phyloP scores from a whole-genome alignment of 176 grass and related monocot genomes.

The Aegilops longissima region DNA sequence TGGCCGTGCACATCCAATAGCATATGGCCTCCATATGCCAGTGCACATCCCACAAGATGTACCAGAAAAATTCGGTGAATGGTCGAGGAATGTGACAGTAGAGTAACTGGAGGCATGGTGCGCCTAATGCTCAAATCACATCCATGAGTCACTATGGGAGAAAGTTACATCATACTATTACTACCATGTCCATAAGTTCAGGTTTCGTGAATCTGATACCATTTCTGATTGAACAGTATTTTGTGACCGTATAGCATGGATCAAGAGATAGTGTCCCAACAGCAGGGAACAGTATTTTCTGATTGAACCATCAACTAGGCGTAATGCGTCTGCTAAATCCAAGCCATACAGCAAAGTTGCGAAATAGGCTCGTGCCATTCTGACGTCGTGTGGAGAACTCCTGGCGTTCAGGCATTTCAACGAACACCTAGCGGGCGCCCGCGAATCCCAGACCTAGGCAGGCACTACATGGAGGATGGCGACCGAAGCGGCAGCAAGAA shows the following conservation, averaged over 20 bases:
- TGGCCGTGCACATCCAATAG: not conserved
- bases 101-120: not conserved
- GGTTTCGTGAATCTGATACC: not conserved
- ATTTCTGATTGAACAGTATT: not conserved
- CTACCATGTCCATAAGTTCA: not conserved
- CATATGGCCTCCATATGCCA: not conserved
- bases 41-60: no score
- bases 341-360: not conserved
- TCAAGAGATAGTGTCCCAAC: not conserved
- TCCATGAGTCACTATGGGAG: no score
- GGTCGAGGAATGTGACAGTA: not conserved
- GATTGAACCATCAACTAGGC: no score
- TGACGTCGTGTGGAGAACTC: not conserved
- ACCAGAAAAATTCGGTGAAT: not conserved
- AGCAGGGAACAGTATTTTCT: no score
- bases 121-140: not conserved
- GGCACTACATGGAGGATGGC: no score
- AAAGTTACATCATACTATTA: not conserved
- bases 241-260: not conserved
- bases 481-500: not conserved
- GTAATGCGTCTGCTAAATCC: not conserved
- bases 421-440: not conserved
- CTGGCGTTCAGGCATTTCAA: not conserved
- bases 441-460: not conserved
- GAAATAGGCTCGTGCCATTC: not conserved